Evolutionary conservation across 768 basidiomycete species (phyloP).

Genomic region (Tubosaeta sp.): DNA sequence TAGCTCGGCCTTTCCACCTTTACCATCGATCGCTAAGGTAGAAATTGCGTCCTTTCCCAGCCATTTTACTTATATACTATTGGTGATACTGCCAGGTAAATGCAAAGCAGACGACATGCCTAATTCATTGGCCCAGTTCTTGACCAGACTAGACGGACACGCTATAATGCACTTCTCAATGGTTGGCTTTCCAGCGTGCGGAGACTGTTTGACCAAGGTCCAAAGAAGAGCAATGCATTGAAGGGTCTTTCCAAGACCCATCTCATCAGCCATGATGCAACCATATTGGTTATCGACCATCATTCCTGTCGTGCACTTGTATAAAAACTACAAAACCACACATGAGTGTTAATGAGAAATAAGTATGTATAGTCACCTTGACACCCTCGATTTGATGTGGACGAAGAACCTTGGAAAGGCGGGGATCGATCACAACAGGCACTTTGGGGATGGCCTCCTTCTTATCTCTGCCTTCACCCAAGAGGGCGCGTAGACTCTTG

Average conservation of each 20-base stretch:
- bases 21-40: slow-evolving; percentile 89
- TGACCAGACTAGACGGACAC: slow-evolving; percentile 94
- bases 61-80: slow-evolving; percentile 75
- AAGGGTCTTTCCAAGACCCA: slow-evolving; percentile 96
- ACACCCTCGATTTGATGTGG: slow-evolving; percentile 99
- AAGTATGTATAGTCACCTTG: slow-evolving; percentile 54
- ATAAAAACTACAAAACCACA: slow-evolving; percentile 70
- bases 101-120: slow-evolving; percentile 44
- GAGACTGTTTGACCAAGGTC: slow-evolving; percentile 95
- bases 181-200: slow-evolving; percentile 75
- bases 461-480: slow-evolving; percentile 69
- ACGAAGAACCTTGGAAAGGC: slow-evolving; percentile 78
- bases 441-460: slow-evolving; percentile 72
- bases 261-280: slow-evolving; percentile 99
- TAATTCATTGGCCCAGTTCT: slow-evolving; percentile 98
- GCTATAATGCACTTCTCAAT: slow-evolving; percentile 98
- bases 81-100: not conserved
- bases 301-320: slow-evolving; percentile 92
- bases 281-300: slow-evolving; percentile 86
- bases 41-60: slow-evolving; percentile 79
- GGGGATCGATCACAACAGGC: slow-evolving; percentile 94
- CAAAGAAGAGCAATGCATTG: slow-evolving; percentile 96
- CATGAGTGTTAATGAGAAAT: not conserved
- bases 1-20: slow-evolving; percentile 79
- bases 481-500: slow-evolving; percentile 77